Evolutionary conservation across 768 basidiomycete genomes (phyloP).

Genomic region (Phylloporus scabripes): DNA sequence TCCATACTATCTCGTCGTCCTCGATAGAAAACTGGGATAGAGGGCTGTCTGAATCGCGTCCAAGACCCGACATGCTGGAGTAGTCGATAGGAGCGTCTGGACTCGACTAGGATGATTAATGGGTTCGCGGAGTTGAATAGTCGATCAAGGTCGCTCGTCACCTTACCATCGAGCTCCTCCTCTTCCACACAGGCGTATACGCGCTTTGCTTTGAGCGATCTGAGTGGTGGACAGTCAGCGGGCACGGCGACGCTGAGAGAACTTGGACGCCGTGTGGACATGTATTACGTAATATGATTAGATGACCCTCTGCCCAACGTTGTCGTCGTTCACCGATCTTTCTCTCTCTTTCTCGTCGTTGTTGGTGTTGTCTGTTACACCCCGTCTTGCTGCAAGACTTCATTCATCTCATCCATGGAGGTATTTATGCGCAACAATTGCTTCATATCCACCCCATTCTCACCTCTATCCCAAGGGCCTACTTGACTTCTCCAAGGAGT

Average conservation of each 20-base stretch:
- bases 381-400: slow-evolving; percentile 5
- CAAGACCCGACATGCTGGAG: slow-evolving; percentile 12
- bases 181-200: background rate
- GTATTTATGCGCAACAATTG: slow-evolving; percentile 16
- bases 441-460: slow-evolving; percentile 2
- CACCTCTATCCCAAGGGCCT: slow-evolving; percentile 50
- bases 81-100: background rate
- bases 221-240: background rate
- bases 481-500: slow-evolving; percentile 90
- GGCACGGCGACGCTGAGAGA: too few relatives aligned
- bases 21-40: slow-evolving; percentile 15
- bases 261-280: slow-evolving; percentile 17
- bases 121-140: slow-evolving; percentile 15
- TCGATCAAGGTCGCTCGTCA: slow-evolving; percentile 11
- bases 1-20: slow-evolving; percentile 25
- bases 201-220: background rate
- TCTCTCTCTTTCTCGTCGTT: slow-evolving; percentile 8
- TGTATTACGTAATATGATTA: slow-evolving; percentile 32
- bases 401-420: slow-evolving; percentile 32
- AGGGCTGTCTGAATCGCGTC: slow-evolving; percentile 5
- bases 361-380: slow-evolving; percentile 4
- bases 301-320: slow-evolving; percentile 35
- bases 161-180: slow-evolving; percentile 1
- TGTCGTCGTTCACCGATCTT: slow-evolving; percentile 17
- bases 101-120: background rate